A percentile compares a stretch with the other conserved stretches of the same genome.
phyloP scores from a whole-genome alignment of 2,329 filamentous ascomycete species.

The Mycosphaerella arachidis region DNA sequence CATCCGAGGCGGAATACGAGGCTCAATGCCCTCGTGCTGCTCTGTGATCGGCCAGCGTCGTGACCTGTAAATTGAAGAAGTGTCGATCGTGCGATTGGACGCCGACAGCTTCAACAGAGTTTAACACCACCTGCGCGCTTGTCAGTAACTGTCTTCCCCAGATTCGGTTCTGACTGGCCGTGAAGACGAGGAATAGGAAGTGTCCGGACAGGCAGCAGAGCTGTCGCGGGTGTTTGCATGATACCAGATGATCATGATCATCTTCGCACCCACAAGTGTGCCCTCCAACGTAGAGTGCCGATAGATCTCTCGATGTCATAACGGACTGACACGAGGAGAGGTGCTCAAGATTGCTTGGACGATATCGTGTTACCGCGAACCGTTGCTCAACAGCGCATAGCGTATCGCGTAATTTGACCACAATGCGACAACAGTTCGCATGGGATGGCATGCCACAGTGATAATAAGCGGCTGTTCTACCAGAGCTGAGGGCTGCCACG shows the following conservation, averaged over 20 bases:
- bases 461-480: slow-evolving; percentile 1
- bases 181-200: slow-evolving; percentile 1
- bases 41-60: background rate
- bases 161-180: background rate
- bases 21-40: slow-evolving; percentile 3
- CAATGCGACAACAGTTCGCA: background rate
- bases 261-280: background rate
- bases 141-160: background rate
- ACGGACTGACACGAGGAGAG: background rate
- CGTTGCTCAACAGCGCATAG: background rate
- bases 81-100: slow-evolving; percentile 1
- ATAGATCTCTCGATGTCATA: slow-evolving; percentile 2
- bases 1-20: slow-evolving; percentile 5
- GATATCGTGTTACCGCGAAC: background rate
- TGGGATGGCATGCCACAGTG: background rate
- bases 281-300: background rate
- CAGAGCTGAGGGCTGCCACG: slow-evolving; percentile 9
- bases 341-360: background rate
- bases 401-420: slow-evolving; percentile 1
- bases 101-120: slow-evolving; percentile 1
- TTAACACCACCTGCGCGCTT: background rate
- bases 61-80: background rate
- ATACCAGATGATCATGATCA: slow-evolving; percentile 1
- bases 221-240: background rate
- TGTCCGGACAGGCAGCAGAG: background rate